Percentiles rank a stretch among this genome's conserved stretches.
Conservation (phyloP, 129 eudicot species). For the Calendula officinalis region DNA sequence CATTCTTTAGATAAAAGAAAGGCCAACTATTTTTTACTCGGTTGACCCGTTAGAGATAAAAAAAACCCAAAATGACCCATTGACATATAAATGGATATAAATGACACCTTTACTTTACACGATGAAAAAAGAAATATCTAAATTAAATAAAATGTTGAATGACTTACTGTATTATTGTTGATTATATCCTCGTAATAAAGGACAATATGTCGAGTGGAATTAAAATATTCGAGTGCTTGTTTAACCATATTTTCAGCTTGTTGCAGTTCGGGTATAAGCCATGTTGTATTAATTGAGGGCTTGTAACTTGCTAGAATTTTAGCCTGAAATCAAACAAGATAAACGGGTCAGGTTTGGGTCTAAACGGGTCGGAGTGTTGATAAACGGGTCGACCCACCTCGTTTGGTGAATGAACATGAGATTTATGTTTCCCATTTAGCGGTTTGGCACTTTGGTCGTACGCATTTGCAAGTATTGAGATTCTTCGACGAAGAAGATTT, state of each 20-base stretch:
- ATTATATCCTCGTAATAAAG: slow-evolving; percentile 84
- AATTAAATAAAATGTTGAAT: background rate
- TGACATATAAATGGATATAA: background rate
- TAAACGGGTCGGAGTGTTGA: no score
- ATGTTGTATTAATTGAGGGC: slow-evolving; percentile 58
- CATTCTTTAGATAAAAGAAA: background rate
- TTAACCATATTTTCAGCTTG: slow-evolving; percentile 64
- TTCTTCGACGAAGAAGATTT: slow-evolving; percentile 85
- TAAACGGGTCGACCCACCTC: slow-evolving; percentile 30
- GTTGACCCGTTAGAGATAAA: slow-evolving; percentile 2
- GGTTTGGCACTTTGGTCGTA: slow-evolving; percentile 82
- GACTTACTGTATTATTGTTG: slow-evolving; percentile 71
- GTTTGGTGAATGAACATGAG: slow-evolving; percentile 77
- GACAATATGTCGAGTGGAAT: slow-evolving; percentile 68
- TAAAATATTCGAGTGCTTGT: slow-evolving; percentile 69
- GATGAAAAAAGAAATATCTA: background rate
- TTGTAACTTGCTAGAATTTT: slow-evolving; percentile 79
- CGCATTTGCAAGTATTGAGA: slow-evolving; percentile 87
- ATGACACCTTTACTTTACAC: background rate
- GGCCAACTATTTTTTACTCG: background rate
- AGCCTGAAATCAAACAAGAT: slow-evolving; percentile 52
- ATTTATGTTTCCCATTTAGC: slow-evolving; percentile 89
- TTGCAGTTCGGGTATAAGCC: slow-evolving; percentile 61
- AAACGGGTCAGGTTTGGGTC: background rate
- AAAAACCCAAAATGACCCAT: background rate